A percentile compares a stretch with the other conserved stretches of the same genome.
These are phyloP conservation scores for Mucor racemosus DNA, from an alignment of 371 early-diverging fungal genomes.

Conservation along the genomic window DNA sequence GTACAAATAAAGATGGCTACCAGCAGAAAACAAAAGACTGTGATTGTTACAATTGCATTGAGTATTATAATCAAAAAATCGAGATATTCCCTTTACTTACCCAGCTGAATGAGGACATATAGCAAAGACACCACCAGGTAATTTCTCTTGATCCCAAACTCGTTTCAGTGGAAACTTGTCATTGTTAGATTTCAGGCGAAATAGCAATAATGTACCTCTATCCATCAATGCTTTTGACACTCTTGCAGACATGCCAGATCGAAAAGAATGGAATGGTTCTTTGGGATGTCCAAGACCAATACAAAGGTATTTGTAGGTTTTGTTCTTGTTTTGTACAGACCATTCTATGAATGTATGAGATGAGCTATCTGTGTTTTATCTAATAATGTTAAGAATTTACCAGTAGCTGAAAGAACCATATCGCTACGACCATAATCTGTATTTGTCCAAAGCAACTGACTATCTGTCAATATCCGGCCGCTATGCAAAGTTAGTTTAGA, in stretches of 20 bases:
- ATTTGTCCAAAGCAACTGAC: constrained; percentile 16
- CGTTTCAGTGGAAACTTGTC: constrained; percentile 25
- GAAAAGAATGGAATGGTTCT: constrained; percentile 17
- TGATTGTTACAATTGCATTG: not conserved
- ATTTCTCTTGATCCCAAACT: constrained; percentile 38
- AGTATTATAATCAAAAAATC: no score
- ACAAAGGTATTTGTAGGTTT: constrained; percentile 44
- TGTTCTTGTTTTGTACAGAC: constrained; percentile 32
- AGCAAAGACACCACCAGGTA: constrained; percentile 44
- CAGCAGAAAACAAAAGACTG: constrained; percentile 46
- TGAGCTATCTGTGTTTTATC: not conserved
- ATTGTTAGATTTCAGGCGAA: constrained; percentile 34
- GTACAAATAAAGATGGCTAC: constrained; percentile 35
- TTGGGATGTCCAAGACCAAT: constrained; percentile 41
- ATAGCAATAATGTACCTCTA: constrained; percentile 38
- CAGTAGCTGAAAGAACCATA: constrained; percentile 31
- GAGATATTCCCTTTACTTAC: constrained; percentile 22
- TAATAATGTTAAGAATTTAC: constrained; percentile 2
- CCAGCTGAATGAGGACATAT: constrained; percentile 50
- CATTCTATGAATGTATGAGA: constrained; percentile 30
- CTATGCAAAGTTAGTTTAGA: not conserved
- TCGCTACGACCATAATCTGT: constrained; percentile 19
- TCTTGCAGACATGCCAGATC: constrained; percentile 19
- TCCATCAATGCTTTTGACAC: constrained; percentile 28
- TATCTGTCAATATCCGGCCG: constrained; percentile 23